These are phyloP conservation scores for Mortierella antarctica DNA, from an alignment of 192 early-diverging fungal species.

Conservation along the genomic window DNA sequence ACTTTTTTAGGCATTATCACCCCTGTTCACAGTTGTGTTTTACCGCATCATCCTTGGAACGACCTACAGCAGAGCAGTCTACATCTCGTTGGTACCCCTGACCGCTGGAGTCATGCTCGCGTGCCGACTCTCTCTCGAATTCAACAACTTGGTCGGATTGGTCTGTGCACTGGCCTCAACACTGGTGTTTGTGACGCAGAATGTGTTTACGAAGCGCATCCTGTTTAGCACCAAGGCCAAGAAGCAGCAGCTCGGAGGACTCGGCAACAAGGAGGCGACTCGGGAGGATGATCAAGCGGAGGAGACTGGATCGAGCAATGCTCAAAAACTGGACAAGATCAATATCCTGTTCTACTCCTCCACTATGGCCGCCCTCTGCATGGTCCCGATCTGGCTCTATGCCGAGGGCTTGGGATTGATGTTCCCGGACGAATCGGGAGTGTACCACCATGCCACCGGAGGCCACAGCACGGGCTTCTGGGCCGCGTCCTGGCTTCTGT, in stretches of 20 bases:
- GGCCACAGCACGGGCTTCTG: slow-evolving; percentile 37
- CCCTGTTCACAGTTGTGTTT: slow-evolving; percentile 86
- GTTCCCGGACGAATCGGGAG: slow-evolving; percentile 33
- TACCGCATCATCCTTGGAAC: slow-evolving; percentile 78
- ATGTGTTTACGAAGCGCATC: slow-evolving; percentile 87
- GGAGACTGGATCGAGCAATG: slow-evolving; percentile 38
- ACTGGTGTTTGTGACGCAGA: slow-evolving; percentile 88
- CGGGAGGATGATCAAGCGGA: slow-evolving; percentile 34
- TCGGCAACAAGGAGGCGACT: slow-evolving; percentile 38
- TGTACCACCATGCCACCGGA: slow-evolving; percentile 21
- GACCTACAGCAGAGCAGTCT: slow-evolving; percentile 77
- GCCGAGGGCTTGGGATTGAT: slow-evolving; percentile 69
- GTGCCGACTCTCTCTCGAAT: slow-evolving; percentile 73
- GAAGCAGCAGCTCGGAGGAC: slow-evolving; percentile 20
- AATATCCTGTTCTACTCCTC: slow-evolving; percentile 88
- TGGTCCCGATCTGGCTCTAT: slow-evolving; percentile 85
- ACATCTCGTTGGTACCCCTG: slow-evolving; percentile 80
- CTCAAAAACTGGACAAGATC: slow-evolving; percentile 86
- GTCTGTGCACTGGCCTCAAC: slow-evolving; percentile 79
- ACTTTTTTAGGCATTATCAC: slow-evolving; percentile 75
- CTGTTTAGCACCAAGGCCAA: slow-evolving; percentile 64
- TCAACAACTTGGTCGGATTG: slow-evolving; percentile 78
- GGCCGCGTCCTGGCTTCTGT: slow-evolving; percentile 63
- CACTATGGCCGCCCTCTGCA: slow-evolving; percentile 76
- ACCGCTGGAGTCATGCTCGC: slow-evolving; percentile 93